Evolutionary conservation across 2,329 filamentous ascomycete species (phyloP).

Genomic region (Cladobotryum mycophilum): DNA sequence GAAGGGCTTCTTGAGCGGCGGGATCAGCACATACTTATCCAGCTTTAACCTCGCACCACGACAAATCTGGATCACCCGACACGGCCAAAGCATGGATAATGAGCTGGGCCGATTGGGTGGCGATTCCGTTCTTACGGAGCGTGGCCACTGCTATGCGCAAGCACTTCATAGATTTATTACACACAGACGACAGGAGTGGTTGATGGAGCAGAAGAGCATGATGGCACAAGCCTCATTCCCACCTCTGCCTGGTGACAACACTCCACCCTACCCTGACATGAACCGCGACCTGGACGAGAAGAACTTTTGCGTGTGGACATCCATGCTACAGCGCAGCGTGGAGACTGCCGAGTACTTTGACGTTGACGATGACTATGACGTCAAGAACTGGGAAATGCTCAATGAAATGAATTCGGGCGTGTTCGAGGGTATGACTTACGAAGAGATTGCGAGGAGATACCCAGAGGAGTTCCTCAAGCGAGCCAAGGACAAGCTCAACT

Average conservation of each 20-base stretch:
- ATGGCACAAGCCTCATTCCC: constrained; percentile 73
- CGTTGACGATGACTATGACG: constrained; percentile 84
- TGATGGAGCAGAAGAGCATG: constrained; percentile 74
- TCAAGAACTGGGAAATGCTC: constrained; percentile 96
- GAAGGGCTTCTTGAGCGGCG: constrained; percentile 83
- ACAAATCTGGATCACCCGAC: constrained; percentile 96
- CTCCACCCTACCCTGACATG: constrained; percentile 88
- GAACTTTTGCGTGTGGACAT: constrained; percentile 97
- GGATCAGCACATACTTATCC: constrained; percentile 88
- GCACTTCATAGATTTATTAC: constrained; percentile 81
- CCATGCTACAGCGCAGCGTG: constrained; percentile 86
- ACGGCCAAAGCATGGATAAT: constrained; percentile 89
- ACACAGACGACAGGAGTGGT: constrained; percentile 72
- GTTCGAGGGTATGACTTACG: constrained; percentile 93
- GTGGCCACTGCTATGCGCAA: constrained; percentile 71
- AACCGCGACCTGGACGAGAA: constrained; percentile 66
- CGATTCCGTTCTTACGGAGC: constrained; percentile 75
- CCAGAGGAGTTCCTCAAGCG: constrained; percentile 78
- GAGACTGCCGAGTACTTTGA: constrained; percentile 87
- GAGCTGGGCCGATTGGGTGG: constrained; percentile 83
- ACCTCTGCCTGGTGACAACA: constrained; percentile 84
- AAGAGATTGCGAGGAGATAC: constrained; percentile 74
- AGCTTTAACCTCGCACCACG: constrained; percentile 95
- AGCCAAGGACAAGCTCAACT: constrained; percentile 81
- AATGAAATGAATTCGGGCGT: constrained; percentile 91